Conservation (phyloP, 2,329 filamentous ascomycete species). For the Massarina eburnea region DNA sequence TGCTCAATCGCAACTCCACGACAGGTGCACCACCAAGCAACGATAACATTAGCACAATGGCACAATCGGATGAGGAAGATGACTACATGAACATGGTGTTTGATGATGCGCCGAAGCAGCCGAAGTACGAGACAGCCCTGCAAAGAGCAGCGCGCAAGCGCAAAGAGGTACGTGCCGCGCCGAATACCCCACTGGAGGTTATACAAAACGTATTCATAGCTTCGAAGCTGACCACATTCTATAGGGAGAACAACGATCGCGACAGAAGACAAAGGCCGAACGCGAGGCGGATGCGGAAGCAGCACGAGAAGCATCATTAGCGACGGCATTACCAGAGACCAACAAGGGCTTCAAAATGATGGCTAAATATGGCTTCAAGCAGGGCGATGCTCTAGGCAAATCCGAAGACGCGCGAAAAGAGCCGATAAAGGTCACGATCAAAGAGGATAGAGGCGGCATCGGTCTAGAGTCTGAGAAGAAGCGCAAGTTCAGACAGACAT, state of each 20-base stretch:
- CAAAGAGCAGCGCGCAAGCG: constrained; percentile 59
- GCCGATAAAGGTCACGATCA: constrained; percentile 74
- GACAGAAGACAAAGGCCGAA: constrained; percentile 75
- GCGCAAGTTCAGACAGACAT: constrained; percentile 59
- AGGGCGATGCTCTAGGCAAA: constrained; percentile 73
- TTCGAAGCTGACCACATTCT: constrained; percentile 12
- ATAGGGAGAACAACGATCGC: constrained; percentile 32
- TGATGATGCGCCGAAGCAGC: constrained; percentile 58
- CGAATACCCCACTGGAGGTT: no score
- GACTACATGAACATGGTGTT: constrained; percentile 99
- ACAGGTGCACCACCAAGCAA: background rate
- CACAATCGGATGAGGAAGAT: constrained; percentile 69
- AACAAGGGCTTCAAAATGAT: constrained; percentile 96
- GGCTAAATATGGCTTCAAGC: constrained; percentile 88
- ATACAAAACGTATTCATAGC: background rate
- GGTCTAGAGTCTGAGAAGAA: constrained; percentile 83
- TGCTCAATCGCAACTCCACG: background rate
- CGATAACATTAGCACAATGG: constrained; percentile 19
- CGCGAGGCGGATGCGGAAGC: constrained; percentile 71
- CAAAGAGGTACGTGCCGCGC: constrained; percentile 47
- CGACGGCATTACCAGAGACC: constrained; percentile 67
- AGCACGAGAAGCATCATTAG: constrained; percentile 74
- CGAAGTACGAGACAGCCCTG: constrained; percentile 62
- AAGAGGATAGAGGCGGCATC: constrained; percentile 79
- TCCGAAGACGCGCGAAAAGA: constrained; percentile 60